Percentiles rank a stretch among this genome's conserved stretches.
Conservation (phyloP, 805 yeast species). For the Ogataea pignaliae region DNA sequence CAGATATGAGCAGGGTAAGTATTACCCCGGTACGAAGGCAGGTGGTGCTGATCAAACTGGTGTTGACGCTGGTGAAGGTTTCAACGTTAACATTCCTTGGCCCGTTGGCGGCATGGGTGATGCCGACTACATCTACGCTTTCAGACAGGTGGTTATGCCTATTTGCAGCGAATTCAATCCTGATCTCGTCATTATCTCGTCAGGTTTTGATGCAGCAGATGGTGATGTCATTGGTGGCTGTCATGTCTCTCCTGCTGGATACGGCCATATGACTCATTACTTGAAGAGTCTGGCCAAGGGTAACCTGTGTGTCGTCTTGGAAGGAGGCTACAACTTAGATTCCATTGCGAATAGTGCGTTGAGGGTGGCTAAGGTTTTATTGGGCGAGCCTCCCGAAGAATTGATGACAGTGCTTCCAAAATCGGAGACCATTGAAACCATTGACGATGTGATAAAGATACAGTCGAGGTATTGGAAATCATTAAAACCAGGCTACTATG, state of each 20-base stretch:
- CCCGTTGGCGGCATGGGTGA: slow-evolving; percentile 87
- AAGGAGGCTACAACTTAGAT: slow-evolving; percentile 95
- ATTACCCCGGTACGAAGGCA: slow-evolving; percentile 89
- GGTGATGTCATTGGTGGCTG: slow-evolving; percentile 97
- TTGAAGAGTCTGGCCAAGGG: slow-evolving; percentile 86
- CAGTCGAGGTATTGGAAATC: slow-evolving; percentile 89
- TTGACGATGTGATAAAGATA: slow-evolving; percentile 71
- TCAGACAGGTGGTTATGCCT: slow-evolving; percentile 81
- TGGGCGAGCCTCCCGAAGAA: slow-evolving; percentile 94
- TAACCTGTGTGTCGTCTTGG: slow-evolving; percentile 80
- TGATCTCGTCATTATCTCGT: slow-evolving; percentile 84
- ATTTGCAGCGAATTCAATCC: slow-evolving; percentile 86
- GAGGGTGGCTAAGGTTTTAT: slow-evolving; percentile 82
- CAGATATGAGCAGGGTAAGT: slow-evolving; percentile 85
- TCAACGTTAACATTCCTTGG: slow-evolving; percentile 91
- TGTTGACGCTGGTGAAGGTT: slow-evolving; percentile 82
- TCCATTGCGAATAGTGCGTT: slow-evolving; percentile 87
- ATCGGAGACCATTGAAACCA: slow-evolving; percentile 69
- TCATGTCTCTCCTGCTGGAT: slow-evolving; percentile 91
- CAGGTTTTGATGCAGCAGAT: slow-evolving; percentile 98
- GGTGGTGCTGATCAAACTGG: slow-evolving; percentile 84
- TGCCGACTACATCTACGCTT: slow-evolving; percentile 92
- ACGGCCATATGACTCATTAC: slow-evolving; percentile 94
- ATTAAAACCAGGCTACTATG: slow-evolving; percentile 60
- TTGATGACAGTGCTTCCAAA: slow-evolving; percentile 64